Evolutionary conservation across 1,284 basidiomycete species (phyloP), one percentile per base, ranked within the genome.

Genomic region (Irpex sp.): DNA sequence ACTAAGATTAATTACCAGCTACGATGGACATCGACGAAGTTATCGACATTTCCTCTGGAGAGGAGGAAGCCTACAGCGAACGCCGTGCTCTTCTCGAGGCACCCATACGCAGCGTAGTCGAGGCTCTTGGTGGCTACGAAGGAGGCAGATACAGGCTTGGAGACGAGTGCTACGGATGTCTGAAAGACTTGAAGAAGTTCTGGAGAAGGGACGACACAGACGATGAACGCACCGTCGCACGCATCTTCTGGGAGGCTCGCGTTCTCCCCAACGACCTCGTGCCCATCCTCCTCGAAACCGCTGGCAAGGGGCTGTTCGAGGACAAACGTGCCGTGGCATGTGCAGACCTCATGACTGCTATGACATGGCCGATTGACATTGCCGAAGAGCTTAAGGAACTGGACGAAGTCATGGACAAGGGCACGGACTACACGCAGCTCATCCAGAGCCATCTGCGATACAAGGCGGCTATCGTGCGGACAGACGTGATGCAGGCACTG

Each of bases 291-390:
- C 82, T 92, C 60, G 86, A 87, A 66, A 92, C 91, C 0, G 90
- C 91, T 0, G 89, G 89, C 11, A 85, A 86, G 66, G 92, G 93
- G 9, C 79, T 84, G 21, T 86, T 89, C 57, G 92, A 89, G 72
- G 93, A 89, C 79, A 94, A 93, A 73, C 85, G 94, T 58, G 92
- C 94, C 0, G 84, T 97, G 21, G 87, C 92, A 2, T 93, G 91
- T 67, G 91, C 88, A 5, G 96, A 98, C 73, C 81, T 98, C 31
- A 89, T 97, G 71, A 93, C 93, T 0, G 94, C 95, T 0, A 92
- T 98, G 89, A 98, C 95, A 3, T 98, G 96, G 96, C 96, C 96
- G 1, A 96, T 98, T 64, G 93, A 98, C 76, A 81, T 97, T 64
- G 91, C 92, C 1, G 89, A 93, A 70, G 96, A 98, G 76, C 80